phyloP scores from a whole-genome alignment of 2,329 filamentous ascomycete genomes.

The Penicillium sp. region DNA sequence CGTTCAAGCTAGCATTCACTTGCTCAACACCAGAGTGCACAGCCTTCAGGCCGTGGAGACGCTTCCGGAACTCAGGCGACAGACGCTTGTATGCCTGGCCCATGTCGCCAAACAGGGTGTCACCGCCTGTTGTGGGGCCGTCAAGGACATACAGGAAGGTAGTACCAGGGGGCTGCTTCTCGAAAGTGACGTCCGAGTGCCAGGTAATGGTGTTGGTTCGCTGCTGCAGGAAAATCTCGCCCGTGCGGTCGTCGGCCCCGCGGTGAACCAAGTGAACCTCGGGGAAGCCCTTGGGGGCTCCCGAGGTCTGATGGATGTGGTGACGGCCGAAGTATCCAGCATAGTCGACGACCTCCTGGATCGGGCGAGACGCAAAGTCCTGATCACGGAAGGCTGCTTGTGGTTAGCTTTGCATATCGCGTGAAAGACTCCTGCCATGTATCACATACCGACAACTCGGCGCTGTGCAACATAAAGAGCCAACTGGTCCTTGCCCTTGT shows the following conservation, averaged over 20 bases:
- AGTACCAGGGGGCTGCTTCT: constrained; percentile 83
- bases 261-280: constrained; percentile 79
- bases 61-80: constrained; percentile 74
- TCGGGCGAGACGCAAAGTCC: constrained; percentile 70
- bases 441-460: constrained; percentile 65
- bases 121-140: constrained; percentile 74
- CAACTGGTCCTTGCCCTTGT: constrained; percentile 73
- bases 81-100: constrained; percentile 80
- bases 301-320: constrained; percentile 79
- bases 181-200: constrained; percentile 88
- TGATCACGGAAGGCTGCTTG: constrained; percentile 68
- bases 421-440: not conserved
- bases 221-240: constrained; percentile 63
- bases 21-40: constrained; percentile 84
- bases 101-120: constrained; percentile 80
- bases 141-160: constrained; percentile 91
- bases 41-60: constrained; percentile 77
- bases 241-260: constrained; percentile 63
- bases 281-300: constrained; percentile 70
- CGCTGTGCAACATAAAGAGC: constrained; percentile 52
- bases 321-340: constrained; percentile 77
- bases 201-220: constrained; percentile 81
- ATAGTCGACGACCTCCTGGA: constrained; percentile 67
- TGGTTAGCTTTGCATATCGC: not conserved
- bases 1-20: constrained; percentile 65